Evolutionary conservation across 257 asterid species (phyloP).

Genomic region (Penstemon newberryi): DNA sequence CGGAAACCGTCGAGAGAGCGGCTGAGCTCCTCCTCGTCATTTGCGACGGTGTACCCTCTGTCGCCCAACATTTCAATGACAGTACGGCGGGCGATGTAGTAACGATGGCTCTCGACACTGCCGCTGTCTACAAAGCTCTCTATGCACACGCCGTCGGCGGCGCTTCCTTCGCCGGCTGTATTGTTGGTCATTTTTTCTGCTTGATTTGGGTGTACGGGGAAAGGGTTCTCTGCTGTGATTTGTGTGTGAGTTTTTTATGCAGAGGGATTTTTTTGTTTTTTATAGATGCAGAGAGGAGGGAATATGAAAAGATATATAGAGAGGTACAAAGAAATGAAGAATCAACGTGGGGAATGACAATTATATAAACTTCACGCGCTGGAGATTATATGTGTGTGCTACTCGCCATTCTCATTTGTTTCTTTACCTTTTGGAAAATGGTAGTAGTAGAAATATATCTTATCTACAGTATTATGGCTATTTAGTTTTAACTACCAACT

Average conservation of each 20-base stretch:
- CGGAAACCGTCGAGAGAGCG: conserved; percentile 47
- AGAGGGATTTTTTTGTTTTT: not conserved
- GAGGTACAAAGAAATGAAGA: not conserved
- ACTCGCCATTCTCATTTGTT: not conserved
- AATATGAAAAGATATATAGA: conserved; percentile 16
- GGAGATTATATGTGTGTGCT: not conserved
- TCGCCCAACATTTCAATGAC: conserved; percentile 49
- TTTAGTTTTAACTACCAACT: too few species aligned
- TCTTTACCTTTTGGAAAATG: too few species aligned
- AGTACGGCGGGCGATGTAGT: conserved; percentile 47
- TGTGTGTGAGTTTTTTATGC: not conserved
- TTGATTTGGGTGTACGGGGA: not conserved
- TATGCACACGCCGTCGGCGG: conserved; percentile 30
- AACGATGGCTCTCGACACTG: conserved; percentile 38
- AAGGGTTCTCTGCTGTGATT: not conserved
- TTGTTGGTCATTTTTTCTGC: conserved; percentile 17
- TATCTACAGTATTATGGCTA: too few species aligned
- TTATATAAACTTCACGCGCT: not conserved
- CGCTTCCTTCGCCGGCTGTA: conserved; percentile 2
- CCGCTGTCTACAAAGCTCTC: conserved; percentile 36
- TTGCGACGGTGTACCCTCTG: conserved; percentile 44
- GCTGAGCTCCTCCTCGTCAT: conserved; percentile 41
- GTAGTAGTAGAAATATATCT: too few species aligned
- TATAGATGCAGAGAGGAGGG: not conserved
- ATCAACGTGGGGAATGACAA: conserved; percentile 24